A percentile compares a stretch with the other conserved stretches of the same genome.
These are phyloP conservation scores for Suillus brevipes DNA, from an alignment of 768 basidiomycete species.

Conservation along the genomic window DNA sequence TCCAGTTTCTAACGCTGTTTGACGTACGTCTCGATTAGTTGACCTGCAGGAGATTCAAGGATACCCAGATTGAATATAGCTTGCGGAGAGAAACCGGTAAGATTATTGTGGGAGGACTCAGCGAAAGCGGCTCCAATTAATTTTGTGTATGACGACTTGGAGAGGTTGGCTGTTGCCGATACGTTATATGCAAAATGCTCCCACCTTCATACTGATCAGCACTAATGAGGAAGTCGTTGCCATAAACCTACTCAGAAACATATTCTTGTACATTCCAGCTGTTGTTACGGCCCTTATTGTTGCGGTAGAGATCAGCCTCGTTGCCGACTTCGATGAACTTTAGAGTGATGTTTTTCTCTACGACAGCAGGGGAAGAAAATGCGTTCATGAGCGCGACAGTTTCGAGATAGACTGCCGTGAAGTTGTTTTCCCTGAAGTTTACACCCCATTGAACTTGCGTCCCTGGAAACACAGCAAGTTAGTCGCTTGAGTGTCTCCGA, in stretches of 20 bases:
- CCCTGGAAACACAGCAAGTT: conserved; percentile 33
- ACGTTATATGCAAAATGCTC: conserved; percentile 50
- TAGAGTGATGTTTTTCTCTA: conserved; percentile 43
- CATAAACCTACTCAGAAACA: conserved; percentile 46
- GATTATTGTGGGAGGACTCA: conserved; percentile 43
- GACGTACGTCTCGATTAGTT: conserved; percentile 53
- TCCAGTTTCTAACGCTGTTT: conserved; percentile 32
- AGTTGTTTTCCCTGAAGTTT: conserved; percentile 57
- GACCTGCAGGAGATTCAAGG: conserved; percentile 46
- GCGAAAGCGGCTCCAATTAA: conserved; percentile 54
- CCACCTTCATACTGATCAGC: conserved; percentile 44
- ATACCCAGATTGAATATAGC: conserved; percentile 54
- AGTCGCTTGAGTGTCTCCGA: neutral
- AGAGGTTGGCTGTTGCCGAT: conserved; percentile 40
- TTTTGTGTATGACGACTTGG: conserved; percentile 39
- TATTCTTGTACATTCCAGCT: conserved; percentile 46
- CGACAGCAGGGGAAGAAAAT: conserved; percentile 44
- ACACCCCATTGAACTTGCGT: conserved; percentile 68
- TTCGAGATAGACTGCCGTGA: conserved; percentile 50
- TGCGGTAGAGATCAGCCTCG: conserved; percentile 55
- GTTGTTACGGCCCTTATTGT: conserved; percentile 43
- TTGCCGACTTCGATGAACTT: conserved; percentile 66
- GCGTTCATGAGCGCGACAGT: conserved; percentile 49
- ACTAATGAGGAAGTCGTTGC: neutral
- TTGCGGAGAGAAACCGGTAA: conserved; percentile 58